Conservation (phyloP, 495 filamentous ascomycete genomes). For the Neurospora sp. region DNA sequence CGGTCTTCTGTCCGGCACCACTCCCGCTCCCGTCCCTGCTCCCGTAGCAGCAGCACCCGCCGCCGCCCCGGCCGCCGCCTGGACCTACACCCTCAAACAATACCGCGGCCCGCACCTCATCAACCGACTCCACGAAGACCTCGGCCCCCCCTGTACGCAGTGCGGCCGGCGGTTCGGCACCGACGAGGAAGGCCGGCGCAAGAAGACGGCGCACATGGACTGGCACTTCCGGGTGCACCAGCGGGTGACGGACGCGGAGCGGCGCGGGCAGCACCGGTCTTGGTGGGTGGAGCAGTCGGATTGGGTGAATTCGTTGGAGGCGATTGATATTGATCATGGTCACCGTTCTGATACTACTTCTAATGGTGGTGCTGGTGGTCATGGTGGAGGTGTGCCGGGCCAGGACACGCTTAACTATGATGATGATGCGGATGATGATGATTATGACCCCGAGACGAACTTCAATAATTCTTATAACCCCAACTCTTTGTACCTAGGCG, state of each 20-base stretch:
- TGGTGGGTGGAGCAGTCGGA: conserved; percentile 94
- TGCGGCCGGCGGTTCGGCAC: conserved; percentile 80
- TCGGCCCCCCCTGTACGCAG: conserved; percentile 76
- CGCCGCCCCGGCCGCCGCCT: conserved; percentile 22
- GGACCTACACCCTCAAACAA: conserved; percentile 42
- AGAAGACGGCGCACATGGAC: conserved; percentile 89
- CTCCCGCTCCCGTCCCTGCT: conserved; percentile 30
- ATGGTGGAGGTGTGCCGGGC: not conserved
- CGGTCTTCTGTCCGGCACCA: conserved; percentile 32
- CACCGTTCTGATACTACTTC: not conserved
- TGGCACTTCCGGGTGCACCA: conserved; percentile 96
- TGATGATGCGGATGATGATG: not conserved
- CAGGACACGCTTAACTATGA: not conserved
- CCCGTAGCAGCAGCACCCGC: conserved; percentile 7
- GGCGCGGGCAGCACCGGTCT: conserved; percentile 74
- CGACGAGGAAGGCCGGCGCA: conserved; percentile 65
- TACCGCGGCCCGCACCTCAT: conserved; percentile 61
- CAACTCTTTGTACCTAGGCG: not conserved
- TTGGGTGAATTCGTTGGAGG: conserved; percentile 79
- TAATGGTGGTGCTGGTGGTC: not conserved
- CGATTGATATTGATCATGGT: conserved; percentile 50
- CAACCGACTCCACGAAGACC: conserved; percentile 60
- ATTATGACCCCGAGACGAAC: not conserved
- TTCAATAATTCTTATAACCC: not conserved
- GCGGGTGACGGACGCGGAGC: conserved; percentile 71